These are phyloP conservation scores for Penicillium sp. DNA, from an alignment of 2,329 filamentous ascomycete genomes.

Conservation along the genomic window DNA sequence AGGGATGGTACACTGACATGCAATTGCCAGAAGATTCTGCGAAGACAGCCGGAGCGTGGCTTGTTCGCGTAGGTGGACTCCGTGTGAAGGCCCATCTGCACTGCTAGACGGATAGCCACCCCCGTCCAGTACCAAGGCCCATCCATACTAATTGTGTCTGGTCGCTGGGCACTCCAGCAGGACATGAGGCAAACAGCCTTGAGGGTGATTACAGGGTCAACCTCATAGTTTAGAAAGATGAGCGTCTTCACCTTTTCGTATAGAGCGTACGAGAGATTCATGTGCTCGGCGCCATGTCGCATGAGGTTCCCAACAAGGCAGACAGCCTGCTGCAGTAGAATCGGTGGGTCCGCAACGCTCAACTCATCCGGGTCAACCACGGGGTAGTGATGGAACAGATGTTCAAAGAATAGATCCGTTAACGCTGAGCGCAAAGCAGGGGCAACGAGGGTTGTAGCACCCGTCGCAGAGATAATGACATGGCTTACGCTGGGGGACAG, in stretches of 20 bases:
- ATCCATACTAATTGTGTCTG: slow-evolving; percentile 23
- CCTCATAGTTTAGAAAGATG: slow-evolving; percentile 25
- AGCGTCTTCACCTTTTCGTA: slow-evolving; percentile 29
- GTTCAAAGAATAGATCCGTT: slow-evolving; percentile 26
- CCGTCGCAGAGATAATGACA: neutral
- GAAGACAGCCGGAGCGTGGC: slow-evolving; percentile 10
- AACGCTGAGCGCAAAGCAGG: slow-evolving; percentile 4
- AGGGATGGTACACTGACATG: too few relatives aligned
- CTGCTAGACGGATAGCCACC: slow-evolving; percentile 23
- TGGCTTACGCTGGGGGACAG: too few relatives aligned
- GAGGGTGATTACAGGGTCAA: slow-evolving; percentile 18
- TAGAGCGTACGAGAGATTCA: slow-evolving; percentile 11
- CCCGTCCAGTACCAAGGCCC: slow-evolving; percentile 29
- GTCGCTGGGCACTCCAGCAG: slow-evolving; percentile 23
- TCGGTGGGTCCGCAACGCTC: neutral
- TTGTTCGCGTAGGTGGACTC: slow-evolving; percentile 24
- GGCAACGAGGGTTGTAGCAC: neutral
- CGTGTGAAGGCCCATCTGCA: slow-evolving; percentile 30
- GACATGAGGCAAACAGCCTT: slow-evolving; percentile 27
- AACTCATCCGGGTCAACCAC: slow-evolving; percentile 22
- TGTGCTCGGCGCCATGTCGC: slow-evolving; percentile 15
- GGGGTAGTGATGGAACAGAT: slow-evolving; percentile 25
- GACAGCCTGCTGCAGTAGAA: slow-evolving; percentile 21
- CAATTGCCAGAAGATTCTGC: slow-evolving; percentile 24
- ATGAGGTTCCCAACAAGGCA: slow-evolving; percentile 26